Conservation (phyloP, 129 eudicot species). For the Silybum marianum region DNA sequence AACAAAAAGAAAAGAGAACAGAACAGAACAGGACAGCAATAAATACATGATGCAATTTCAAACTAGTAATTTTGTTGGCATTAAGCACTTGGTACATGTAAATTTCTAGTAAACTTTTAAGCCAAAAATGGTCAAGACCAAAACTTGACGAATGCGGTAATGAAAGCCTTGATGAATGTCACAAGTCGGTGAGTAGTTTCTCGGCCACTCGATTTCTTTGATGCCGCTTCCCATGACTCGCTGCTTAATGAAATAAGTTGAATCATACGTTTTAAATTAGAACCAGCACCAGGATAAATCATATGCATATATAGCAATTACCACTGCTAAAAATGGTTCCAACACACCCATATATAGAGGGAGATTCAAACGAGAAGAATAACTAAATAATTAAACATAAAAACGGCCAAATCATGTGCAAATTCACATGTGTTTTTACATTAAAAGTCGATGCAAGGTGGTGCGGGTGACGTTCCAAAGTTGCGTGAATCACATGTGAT, state of each 20-base stretch:
- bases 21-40: too few species aligned
- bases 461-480: too few species aligned
- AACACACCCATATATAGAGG: too few species aligned
- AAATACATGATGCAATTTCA: neutral
- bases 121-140: conserved; percentile 35
- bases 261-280: neutral
- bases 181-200: conserved; percentile 50
- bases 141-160: conserved; percentile 66
- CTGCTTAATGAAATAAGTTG: conserved; percentile 39
- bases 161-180: conserved; percentile 52
- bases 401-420: too few species aligned
- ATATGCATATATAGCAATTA: neutral
- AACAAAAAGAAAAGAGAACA: too few species aligned
- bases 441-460: too few species aligned
- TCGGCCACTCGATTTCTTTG: conserved; percentile 41
- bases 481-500: too few species aligned
- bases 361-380: too few species aligned
- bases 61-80: neutral
- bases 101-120: neutral
- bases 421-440: too few species aligned
- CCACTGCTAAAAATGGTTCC: neutral
- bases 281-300: neutral
- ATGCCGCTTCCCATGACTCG: conserved; percentile 67
- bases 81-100: too few species aligned
- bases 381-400: too few species aligned